Evolutionary conservation across 805 yeast species (phyloP), one percentile per base, ranked within the genome.

Genomic region (Candida lessepsii): DNA sequence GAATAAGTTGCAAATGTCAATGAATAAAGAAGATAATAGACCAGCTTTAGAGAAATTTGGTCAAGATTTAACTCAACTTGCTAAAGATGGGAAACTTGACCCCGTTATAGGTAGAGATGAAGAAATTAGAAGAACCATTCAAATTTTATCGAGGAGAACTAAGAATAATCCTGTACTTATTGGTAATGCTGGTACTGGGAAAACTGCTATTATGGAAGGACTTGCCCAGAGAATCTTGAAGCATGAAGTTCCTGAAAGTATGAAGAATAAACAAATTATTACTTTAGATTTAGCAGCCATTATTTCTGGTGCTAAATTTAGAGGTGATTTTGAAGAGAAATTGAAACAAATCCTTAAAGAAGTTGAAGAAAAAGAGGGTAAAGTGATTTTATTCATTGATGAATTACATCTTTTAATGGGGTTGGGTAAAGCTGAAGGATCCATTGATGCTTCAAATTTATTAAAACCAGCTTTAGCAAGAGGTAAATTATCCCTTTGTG

Each of bases 41-140:
- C 85, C 91, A 0, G 95, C 97, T 0, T 65, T 91, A 44, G 88
- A 88, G 51, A 81, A 82, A 54, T 91, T 68, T 57, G 99, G 96
- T 16, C 76, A 85, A 0, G 91, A 93, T 59, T 65, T 91, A 46
- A 93, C 98, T 1, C 80, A 82, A 42, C 60, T 91, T 49, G 99
- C 99, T 1, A 73, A 75, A 46, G 86, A 86, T 40, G 98, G 98
- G 20, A 87, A 87, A 53, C 70, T 91, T 27, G 99, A 91, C 55
- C 99, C 99, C 0, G 98, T 93, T 16, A 93, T 91, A 54, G 99
- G 99, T 3, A 73, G 98, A 47, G 98, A 93, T 54, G 96, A 90
- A 47, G 98, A 93, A 57, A 93, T 91, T 41, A 75, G 91, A 43
- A 72, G 99, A 44, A 91, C 98, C 0, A 83, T 91, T 41, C 98